Evolutionary conservation across 2,329 filamentous ascomycete species (phyloP).

Genomic region (Fusarium protoensiforme): DNA sequence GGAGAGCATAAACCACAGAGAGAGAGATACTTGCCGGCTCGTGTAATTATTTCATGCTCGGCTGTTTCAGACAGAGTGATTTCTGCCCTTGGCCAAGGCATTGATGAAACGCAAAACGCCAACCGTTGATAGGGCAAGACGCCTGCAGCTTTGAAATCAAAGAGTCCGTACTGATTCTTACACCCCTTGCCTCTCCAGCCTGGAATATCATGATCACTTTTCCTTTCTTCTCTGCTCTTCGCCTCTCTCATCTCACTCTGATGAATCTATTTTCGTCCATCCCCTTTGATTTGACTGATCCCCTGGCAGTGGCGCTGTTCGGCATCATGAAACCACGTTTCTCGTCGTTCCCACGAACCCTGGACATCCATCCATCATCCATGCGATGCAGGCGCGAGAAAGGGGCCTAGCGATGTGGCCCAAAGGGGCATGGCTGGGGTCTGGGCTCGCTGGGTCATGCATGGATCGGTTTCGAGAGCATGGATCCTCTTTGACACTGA

Average conservation of each 20-base stretch:
- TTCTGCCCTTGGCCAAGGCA: constrained; percentile 28
- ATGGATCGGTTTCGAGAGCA: constrained; percentile 32
- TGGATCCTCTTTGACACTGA: constrained; percentile 23
- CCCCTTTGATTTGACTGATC: constrained; percentile 1
- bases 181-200: constrained; percentile 8
- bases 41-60: constrained; percentile 20
- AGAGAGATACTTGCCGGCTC: constrained; percentile 17
- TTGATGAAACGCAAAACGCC: constrained; percentile 39
- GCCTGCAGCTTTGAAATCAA: background rate
- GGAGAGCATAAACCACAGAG: background rate
- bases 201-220: background rate
- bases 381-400: constrained; percentile 31
- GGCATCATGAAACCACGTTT: constrained; percentile 40
- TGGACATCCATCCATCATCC: background rate
- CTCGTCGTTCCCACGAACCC: constrained; percentile 15
- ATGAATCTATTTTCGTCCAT: constrained; percentile 13
- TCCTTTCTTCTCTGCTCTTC: background rate
- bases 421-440: constrained; percentile 12
- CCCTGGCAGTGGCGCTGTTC: constrained; percentile 18
- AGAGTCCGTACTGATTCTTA: background rate
- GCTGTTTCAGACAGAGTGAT: constrained; percentile 42
- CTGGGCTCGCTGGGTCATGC: background rate
- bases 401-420: constrained; percentile 28
- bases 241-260: background rate
- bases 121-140: constrained; percentile 29